Evolutionary conservation across 768 basidiomycete species (phyloP).

Genomic region (Austroboletus festivus): DNA sequence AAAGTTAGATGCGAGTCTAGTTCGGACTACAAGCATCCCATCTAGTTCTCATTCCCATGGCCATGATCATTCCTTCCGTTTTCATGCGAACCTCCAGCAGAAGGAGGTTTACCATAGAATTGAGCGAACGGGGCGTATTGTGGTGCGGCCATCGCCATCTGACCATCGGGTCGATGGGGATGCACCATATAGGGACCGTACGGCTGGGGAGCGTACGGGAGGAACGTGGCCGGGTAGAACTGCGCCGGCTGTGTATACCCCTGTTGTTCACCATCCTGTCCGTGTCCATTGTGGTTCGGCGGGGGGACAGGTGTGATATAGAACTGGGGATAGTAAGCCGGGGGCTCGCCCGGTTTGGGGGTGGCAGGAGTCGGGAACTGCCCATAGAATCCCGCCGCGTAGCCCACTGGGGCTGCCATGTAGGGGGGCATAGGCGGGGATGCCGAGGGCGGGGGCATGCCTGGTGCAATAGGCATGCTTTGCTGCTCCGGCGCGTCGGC

Average conservation of each 20-base stretch:
- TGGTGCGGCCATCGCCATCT: slow-evolving; percentile 32
- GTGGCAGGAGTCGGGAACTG: slow-evolving; percentile 49
- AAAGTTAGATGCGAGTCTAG: slow-evolving; percentile 11
- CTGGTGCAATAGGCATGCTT: slow-evolving; percentile 41
- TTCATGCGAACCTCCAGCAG: slow-evolving; percentile 32
- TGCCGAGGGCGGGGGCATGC: slow-evolving; percentile 40
- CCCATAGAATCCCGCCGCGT: slow-evolving; percentile 53
- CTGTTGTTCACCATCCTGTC: slow-evolving; percentile 42
- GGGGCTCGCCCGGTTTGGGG: slow-evolving; percentile 49
- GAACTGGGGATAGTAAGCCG: slow-evolving; percentile 50
- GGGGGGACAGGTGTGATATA: slow-evolving; percentile 47
- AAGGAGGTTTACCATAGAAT: slow-evolving; percentile 39
- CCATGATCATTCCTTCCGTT: slow-evolving; percentile 26
- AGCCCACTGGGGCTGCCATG: slow-evolving; percentile 48
- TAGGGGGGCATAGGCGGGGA: slow-evolving; percentile 50
- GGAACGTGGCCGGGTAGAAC: slow-evolving; percentile 47
- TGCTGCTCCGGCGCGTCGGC: slow-evolving; percentile 43
- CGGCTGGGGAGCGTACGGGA: slow-evolving; percentile 45
- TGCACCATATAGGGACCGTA: slow-evolving; percentile 50
- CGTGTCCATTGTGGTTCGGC: slow-evolving; percentile 37
- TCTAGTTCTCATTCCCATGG: slow-evolving; percentile 34
- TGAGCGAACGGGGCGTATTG: slow-evolving; percentile 40
- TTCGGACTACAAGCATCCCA: slow-evolving; percentile 13
- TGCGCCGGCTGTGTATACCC: slow-evolving; percentile 40
- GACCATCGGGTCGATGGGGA: slow-evolving; percentile 40